Base-by-base conservation (phyloP, 2,329 filamentous ascomycete genomes). In the Diaporthe destruens region DNA sequence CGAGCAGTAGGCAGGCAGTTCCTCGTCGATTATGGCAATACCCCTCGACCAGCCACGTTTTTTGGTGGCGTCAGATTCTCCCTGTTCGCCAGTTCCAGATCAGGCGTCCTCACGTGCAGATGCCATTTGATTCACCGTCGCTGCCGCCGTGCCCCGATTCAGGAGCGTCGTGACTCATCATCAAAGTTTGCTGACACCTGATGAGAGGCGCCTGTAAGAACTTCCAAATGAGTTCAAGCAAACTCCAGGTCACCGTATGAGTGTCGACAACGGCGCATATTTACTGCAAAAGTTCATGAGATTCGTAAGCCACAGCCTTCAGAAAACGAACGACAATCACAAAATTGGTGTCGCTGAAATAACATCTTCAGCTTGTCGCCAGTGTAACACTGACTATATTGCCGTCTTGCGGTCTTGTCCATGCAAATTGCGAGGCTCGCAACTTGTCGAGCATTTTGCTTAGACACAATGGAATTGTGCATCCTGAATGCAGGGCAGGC, bases 371-470 rank as follows among this genome's bases (percentile, higher is more conserved):
- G 29, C 11, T 25, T 32, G 20, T 1, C 20, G n/a, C 7, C 42
- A 65, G 14, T 18, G 32, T 66, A 66, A 53, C n/a, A 20, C 61
- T 66, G 23, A 34, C 39, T 66, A 66, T 32, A 32, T 11, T 29
- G n/a, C 20, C n/a, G 11, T 25, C 7, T 11, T 14, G 20, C 11
- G 14, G 34, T 11, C 32, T 53, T 9, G 8, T 16, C 61, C 23
- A 53, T 14, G 25, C 4, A 39, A 4, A 11, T n/a, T n/a, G 9
- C 16, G 12, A 36, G 12, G 1, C 44, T 25, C 14, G 32, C 14
- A 7, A 65, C 44, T 49, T 63, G 42, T 20, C 12, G 11, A 23
- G 36, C 23, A 47, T 29, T 20, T 32, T 25, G 1, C 44, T 16
- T 6, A 12, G 42, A 18, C 12, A 65, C 12, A 18, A 36, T 18